Evolutionary conservation across 768 basidiomycete species (phyloP).

Genomic region (Boletus tylopilopsis): DNA sequence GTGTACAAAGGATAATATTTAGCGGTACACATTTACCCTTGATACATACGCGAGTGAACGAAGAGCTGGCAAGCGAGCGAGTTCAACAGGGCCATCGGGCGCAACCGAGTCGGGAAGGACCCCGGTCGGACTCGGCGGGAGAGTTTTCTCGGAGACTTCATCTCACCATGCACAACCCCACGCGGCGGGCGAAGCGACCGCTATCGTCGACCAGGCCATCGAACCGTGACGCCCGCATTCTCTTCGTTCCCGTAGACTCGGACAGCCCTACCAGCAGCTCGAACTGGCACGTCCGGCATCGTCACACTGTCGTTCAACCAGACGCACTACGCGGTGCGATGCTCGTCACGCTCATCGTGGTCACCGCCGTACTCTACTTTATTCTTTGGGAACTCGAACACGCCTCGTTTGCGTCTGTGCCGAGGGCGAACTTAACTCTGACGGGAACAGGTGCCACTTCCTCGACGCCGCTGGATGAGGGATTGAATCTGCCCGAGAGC

Average conservation of each 20-base stretch:
- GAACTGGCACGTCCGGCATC: conserved; percentile 6
- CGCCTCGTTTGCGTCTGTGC: conserved; percentile 3
- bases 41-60: no score
- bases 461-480: no score
- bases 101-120: no score
- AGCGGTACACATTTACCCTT: no score
- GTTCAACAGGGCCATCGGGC: no score
- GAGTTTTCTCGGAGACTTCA: no score
- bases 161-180: conserved; percentile 19
- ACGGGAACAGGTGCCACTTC: background rate
- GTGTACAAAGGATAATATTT: no score
- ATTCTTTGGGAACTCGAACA: conserved; percentile 16
- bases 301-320: background rate
- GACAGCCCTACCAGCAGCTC: background rate
- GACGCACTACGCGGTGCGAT: conserved; percentile 12
- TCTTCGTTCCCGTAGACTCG: background rate
- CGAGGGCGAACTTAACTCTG: background rate
- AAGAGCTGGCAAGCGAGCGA: no score
- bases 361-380: conserved; percentile 23
- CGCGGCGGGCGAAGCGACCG: conserved; percentile 16
- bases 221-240: background rate
- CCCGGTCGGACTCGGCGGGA: no score
- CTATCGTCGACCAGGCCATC: background rate
- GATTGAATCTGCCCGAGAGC: no score
- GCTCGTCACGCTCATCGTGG: conserved; percentile 15